These are phyloP conservation scores for Cadophora gregata DNA, from an alignment of 2,329 filamentous ascomycete species.

Conservation along the genomic window DNA sequence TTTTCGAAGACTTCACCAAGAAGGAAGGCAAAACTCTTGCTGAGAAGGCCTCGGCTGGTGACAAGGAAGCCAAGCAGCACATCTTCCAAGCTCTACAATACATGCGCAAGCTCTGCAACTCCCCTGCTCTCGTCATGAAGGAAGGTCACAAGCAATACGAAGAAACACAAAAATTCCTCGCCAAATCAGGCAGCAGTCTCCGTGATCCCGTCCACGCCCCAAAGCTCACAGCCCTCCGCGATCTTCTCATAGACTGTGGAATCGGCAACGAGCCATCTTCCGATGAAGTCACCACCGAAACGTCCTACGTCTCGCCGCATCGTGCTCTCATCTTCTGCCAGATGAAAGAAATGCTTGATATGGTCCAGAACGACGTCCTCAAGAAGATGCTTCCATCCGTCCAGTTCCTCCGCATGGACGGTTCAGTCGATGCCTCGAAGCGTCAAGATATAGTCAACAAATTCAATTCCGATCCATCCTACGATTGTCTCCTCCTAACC, in stretches of 20 bases:
- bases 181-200: constrained; percentile 78
- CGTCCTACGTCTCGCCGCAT: constrained; percentile 91
- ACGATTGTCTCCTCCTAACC: constrained; percentile 91
- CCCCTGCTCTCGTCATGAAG: constrained; percentile 94
- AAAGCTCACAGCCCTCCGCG: constrained; percentile 87
- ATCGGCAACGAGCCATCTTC: constrained; percentile 73
- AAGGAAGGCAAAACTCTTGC: constrained; percentile 89
- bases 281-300: constrained; percentile 62
- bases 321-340: constrained; percentile 97
- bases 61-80: constrained; percentile 95
- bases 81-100: constrained; percentile 99
- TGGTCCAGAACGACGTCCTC: constrained; percentile 94
- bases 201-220: constrained; percentile 89
- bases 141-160: constrained; percentile 90
- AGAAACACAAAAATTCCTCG: constrained; percentile 81
- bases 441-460: constrained; percentile 98
- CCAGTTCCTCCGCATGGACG: constrained; percentile 92
- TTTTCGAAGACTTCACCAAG: constrained; percentile 96
- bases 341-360: constrained; percentile 99
- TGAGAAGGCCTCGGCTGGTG: constrained; percentile 80
- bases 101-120: constrained; percentile 99
- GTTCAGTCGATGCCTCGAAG: constrained; percentile 88
- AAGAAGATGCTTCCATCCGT: constrained; percentile 91
- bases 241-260: constrained; percentile 96
- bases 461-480: constrained; percentile 97